Evolutionary conservation across 2,329 filamentous ascomycete genomes (phyloP).

Genomic region (Cytospora leucostoma): DNA sequence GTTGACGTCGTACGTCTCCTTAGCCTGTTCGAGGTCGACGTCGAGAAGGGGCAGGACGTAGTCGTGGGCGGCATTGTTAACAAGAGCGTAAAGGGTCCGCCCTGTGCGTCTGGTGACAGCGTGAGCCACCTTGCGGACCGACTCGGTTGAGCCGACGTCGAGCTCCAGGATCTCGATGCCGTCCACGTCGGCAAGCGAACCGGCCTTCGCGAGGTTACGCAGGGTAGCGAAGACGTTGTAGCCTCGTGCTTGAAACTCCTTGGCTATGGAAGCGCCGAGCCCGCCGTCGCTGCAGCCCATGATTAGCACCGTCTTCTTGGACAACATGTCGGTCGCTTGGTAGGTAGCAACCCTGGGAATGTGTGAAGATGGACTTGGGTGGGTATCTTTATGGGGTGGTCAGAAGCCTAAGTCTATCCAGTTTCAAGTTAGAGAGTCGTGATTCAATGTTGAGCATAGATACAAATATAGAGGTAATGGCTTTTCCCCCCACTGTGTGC

Average conservation of each 20-base stretch:
- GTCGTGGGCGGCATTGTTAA: constrained; percentile 46
- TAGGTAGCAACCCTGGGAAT: neutral
- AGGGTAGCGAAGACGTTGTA: constrained; percentile 38
- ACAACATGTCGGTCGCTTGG: neutral
- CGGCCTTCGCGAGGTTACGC: constrained; percentile 33
- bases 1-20: constrained; percentile 48
- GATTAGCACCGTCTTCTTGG: constrained; percentile 35
- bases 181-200: neutral
- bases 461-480: neutral
- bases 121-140: neutral
- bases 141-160: constrained; percentile 33
- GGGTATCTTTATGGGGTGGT: neutral
- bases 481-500: neutral
- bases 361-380: neutral
- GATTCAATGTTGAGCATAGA: neutral
- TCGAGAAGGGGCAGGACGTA: constrained; percentile 42
- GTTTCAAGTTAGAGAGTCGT: neutral
- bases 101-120: neutral
- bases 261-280: constrained; percentile 36
- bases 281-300: constrained; percentile 41
- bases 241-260: constrained; percentile 34
- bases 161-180: constrained; percentile 34
- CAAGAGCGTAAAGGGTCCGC: constrained; percentile 37
- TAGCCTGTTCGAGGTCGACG: constrained; percentile 36
- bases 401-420: neutral